phyloP scores from a whole-genome alignment of 768 basidiomycete genomes.

The Coprinellus aureogranulatus region DNA sequence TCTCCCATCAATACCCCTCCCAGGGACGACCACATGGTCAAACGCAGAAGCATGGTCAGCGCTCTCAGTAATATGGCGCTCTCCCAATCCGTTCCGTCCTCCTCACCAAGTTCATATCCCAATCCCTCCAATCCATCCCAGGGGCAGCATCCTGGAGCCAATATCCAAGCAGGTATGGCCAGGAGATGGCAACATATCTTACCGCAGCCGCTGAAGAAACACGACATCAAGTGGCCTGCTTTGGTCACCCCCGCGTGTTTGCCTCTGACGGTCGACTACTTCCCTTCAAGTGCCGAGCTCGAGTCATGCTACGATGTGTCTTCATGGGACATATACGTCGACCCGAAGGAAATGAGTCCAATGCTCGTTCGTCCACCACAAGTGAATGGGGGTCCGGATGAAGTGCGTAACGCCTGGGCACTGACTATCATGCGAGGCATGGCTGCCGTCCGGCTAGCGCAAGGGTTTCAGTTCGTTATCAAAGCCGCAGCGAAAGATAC shows the following conservation, averaged over 20 bases:
- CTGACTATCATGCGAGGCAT: conserved; percentile 86
- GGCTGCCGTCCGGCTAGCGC: conserved; percentile 86
- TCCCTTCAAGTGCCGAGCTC: conserved; percentile 74
- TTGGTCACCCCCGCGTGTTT: conserved; percentile 83
- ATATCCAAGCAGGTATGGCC: conserved; percentile 71
- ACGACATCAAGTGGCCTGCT: conserved; percentile 90
- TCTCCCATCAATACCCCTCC: conserved; percentile 72
- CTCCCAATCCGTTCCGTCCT: conserved; percentile 42
- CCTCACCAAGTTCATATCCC: conserved; percentile 46
- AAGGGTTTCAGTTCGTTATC: conserved; percentile 93
- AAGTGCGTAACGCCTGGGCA: conserved; percentile 68
- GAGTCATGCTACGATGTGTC: conserved; percentile 77
- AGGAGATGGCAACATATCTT: conserved; percentile 88
- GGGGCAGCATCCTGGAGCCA: conserved; percentile 54
- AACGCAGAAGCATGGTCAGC: conserved; percentile 50
- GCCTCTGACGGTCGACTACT: conserved; percentile 87
- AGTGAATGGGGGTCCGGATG: conserved; percentile 48
- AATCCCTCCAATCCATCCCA: conserved; percentile 79
- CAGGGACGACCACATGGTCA: conserved; percentile 57
- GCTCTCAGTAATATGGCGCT: conserved; percentile 28
- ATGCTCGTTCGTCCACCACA: conserved; percentile 76
- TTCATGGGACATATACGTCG: conserved; percentile 85
- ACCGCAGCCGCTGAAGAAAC: conserved; percentile 68
- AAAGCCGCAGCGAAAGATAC: conserved; percentile 28
- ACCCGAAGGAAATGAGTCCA: conserved; percentile 79